phyloP scores from a whole-genome alignment of 2,329 filamentous ascomycete species.

The Tolypocladium ophioglossoides region DNA sequence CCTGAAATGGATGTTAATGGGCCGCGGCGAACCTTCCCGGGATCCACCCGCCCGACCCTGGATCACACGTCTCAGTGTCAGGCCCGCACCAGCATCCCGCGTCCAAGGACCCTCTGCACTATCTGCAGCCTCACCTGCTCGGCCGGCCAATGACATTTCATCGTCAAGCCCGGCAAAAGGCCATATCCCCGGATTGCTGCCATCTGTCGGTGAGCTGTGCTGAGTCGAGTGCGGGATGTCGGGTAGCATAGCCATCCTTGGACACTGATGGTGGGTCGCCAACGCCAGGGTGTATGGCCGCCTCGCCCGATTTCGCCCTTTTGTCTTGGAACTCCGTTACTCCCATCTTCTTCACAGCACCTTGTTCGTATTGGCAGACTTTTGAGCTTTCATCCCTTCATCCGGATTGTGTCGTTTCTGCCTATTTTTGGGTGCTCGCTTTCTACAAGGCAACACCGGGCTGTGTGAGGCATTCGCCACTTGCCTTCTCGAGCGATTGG shows the following conservation, averaged over 20 bases:
- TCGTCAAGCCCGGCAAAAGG: neutral
- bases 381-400: neutral
- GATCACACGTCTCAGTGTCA: neutral
- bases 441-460: neutral
- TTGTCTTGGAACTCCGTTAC: neutral
- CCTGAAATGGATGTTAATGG: too few species aligned
- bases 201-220: neutral
- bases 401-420: neutral
- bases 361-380: neutral
- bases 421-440: neutral
- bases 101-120: neutral
- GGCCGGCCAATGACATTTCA: neutral
- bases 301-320: neutral
- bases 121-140: neutral
- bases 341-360: neutral
- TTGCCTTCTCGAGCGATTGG: too few species aligned
- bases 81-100: neutral
- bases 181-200: neutral
- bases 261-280: neutral
- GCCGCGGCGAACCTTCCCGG: too few species aligned
- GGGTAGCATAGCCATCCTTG: neutral
- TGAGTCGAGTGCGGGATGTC: neutral
- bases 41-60: neutral
- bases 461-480: neutral
- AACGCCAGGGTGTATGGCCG: neutral